A percentile compares a stretch with the other conserved stretches of the same genome.
Evolutionary conservation across 1,284 basidiomycete genomes (phyloP).

Genomic region (Volvariella surrecta): DNA sequence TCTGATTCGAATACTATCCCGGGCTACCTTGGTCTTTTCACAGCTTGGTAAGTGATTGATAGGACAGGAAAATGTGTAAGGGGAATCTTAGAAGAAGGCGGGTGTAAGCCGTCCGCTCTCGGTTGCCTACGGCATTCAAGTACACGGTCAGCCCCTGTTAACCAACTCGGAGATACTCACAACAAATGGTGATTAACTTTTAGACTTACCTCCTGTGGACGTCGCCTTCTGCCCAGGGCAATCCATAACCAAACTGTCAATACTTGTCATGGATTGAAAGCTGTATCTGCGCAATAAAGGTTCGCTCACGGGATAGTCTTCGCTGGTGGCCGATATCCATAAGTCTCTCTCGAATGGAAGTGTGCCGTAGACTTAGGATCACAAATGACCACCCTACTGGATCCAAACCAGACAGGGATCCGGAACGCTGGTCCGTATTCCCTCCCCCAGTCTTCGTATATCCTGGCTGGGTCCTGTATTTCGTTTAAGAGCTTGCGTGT

Average conservation of each 20-base stretch:
- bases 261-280: not conserved
- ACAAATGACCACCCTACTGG: constrained; percentile 31
- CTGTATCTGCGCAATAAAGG: not conserved
- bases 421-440: constrained; percentile 41
- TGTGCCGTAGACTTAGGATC: constrained; percentile 50
- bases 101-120: constrained; percentile 31
- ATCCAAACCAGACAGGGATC: constrained; percentile 31
- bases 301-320: constrained; percentile 23
- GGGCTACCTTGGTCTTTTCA: constrained; percentile 34
- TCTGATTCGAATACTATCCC: constrained; percentile 38
- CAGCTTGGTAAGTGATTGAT: too few species aligned
- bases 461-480: constrained; percentile 18
- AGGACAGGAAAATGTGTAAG: too few species aligned
- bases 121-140: too few species aligned
- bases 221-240: constrained; percentile 45
- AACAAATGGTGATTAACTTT: not conserved
- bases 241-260: constrained; percentile 36
- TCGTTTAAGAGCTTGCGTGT: constrained; percentile 18
- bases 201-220: constrained; percentile 32
- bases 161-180: not conserved
- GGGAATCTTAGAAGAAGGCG: constrained; percentile 32
- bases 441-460: constrained; percentile 33
- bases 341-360: constrained; percentile 41
- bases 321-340: constrained; percentile 32
- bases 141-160: too few species aligned